Conservation (phyloP, 441 rosid genomes). For the Brassica balearica region DNA sequence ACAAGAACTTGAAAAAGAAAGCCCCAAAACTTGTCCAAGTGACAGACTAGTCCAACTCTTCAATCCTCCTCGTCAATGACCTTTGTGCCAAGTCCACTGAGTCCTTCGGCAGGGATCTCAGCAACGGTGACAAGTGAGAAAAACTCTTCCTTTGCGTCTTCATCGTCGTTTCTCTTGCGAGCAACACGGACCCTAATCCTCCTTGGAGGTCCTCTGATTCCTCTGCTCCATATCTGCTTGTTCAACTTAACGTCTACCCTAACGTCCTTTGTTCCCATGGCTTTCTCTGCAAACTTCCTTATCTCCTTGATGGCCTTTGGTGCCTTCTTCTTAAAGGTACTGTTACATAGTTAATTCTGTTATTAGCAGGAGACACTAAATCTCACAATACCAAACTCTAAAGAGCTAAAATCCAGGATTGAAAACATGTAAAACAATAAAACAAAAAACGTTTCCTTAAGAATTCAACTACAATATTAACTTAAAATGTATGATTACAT, state of each 20-base stretch:
- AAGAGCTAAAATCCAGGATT: not conserved
- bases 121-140: constrained; percentile 57
- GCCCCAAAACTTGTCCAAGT: constrained; percentile 33
- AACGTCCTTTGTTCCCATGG: constrained; percentile 78
- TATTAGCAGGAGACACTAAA: not conserved
- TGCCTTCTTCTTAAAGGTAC: constrained; percentile 96
- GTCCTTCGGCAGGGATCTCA: too few relatives aligned
- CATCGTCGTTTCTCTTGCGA: constrained; percentile 88
- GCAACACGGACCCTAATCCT: constrained; percentile 80
- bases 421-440: not conserved
- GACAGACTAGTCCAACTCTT: constrained; percentile 23
- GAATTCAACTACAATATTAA: too few relatives aligned
- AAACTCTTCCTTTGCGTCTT: constrained; percentile 90
- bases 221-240: constrained; percentile 90
- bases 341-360: constrained; percentile 12
- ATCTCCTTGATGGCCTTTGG: constrained; percentile 90
- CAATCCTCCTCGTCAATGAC: constrained; percentile 82
- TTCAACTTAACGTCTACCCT: constrained; percentile 91
- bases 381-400: not conserved
- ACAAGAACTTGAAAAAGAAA: not conserved
- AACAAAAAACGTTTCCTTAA: not conserved
- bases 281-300: constrained; percentile 86
- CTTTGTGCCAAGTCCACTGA: constrained; percentile 21
- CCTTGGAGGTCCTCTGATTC: constrained; percentile 84
- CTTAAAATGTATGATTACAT: not conserved